Evolutionary conservation across 2,329 filamentous ascomycete species (phyloP).

Genomic region (Alternaria atra): DNA sequence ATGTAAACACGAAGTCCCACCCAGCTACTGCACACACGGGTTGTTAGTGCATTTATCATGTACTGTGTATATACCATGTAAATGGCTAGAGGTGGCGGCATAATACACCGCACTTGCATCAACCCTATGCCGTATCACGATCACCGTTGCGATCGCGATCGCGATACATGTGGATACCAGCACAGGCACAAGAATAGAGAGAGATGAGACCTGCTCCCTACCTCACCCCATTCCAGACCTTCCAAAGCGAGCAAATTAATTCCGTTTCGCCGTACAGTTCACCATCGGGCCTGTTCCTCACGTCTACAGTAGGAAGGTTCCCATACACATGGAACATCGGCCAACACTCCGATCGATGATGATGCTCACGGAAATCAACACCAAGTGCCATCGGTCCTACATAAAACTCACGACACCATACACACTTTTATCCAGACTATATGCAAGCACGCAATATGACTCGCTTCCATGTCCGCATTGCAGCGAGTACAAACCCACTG

Average conservation of each 20-base stretch:
- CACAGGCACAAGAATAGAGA: background rate
- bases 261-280: background rate
- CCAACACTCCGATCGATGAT: background rate
- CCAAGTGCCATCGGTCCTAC: background rate
- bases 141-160: slow-evolving; percentile 1
- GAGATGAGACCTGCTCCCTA: background rate
- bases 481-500: background rate
- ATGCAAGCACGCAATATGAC: background rate
- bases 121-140: background rate
- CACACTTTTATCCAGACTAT: background rate
- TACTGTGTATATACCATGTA: background rate
- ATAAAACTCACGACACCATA: background rate
- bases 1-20: background rate
- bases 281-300: background rate
- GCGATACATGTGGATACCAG: background rate
- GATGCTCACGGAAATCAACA: background rate
- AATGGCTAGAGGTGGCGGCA: background rate
- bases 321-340: background rate
- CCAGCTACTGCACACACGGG: background rate
- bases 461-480: background rate
- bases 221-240: background rate
- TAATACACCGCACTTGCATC: background rate
- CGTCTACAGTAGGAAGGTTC: background rate
- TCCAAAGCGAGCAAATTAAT: background rate
- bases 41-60: background rate